A percentile compares a stretch with the other conserved stretches of the same genome.
phyloP scores from a whole-genome alignment of 202 grass and related monocot genomes.

The Carex sylvatica region DNA sequence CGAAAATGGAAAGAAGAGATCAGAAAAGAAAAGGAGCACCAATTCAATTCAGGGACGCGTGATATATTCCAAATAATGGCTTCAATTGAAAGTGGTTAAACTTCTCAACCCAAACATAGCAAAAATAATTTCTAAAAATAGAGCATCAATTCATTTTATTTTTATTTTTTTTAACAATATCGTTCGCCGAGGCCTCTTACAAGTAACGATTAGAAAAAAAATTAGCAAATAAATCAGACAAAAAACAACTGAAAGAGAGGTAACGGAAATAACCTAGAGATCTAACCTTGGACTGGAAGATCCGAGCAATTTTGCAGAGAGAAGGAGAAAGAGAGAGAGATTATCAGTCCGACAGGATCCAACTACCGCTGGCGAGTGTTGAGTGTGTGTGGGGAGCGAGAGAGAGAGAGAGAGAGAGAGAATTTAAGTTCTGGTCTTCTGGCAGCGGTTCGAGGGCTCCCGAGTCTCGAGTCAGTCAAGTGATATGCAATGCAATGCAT shows the following conservation, averaged over 20 bases:
- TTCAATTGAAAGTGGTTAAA: not conserved
- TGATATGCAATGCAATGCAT: not conserved
- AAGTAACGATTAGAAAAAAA: constrained; percentile 11
- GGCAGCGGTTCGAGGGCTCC: not conserved
- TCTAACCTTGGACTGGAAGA: constrained; percentile 15
- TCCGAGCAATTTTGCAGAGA: not conserved
- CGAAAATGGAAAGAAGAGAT: constrained; percentile 13
- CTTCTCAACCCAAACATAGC: not conserved
- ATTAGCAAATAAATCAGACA: not conserved
- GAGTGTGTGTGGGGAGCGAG: not conserved
- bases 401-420: constrained; percentile 13
- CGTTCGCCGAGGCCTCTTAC: not conserved
- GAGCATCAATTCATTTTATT: not conserved
- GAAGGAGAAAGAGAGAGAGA: not conserved
- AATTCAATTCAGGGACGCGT: not conserved
- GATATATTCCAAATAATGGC: not conserved
- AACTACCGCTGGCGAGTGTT: constrained; percentile 6
- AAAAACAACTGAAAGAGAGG: not conserved
- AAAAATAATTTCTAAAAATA: constrained; percentile 15
- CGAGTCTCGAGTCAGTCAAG: not conserved
- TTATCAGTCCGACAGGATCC: constrained; percentile 22
- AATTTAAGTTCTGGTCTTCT: constrained; percentile 9
- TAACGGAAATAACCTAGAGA: not conserved
- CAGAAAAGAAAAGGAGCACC: not conserved
- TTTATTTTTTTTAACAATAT: not conserved